A percentile compares a stretch with the other conserved stretches of the same genome.
phyloP scores from a whole-genome alignment of 805 yeast genomes.

The Yamadazyma phyllophila region DNA sequence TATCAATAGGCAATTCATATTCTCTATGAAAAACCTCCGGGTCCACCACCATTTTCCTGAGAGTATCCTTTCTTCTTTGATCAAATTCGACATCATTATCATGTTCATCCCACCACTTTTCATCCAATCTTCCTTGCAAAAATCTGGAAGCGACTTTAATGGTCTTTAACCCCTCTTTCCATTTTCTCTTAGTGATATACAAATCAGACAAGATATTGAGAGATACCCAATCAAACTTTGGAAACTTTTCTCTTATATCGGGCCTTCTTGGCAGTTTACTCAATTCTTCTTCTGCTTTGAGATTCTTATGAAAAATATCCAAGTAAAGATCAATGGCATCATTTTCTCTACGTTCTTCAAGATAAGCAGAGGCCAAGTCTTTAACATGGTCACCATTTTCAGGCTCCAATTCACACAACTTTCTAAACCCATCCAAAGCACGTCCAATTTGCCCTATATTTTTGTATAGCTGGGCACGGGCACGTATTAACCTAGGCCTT shows the following conservation, averaged over 20 bases:
- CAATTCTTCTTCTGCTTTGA: conserved; percentile 23
- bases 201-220: conserved; percentile 81
- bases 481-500: background rate
- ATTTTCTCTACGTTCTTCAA: conserved; percentile 56
- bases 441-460: conserved; percentile 65
- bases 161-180: conserved; percentile 58
- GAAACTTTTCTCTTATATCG: conserved; percentile 21
- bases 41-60: conserved; percentile 34
- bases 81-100: conserved; percentile 83
- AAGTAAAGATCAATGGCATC: conserved; percentile 76
- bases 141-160: conserved; percentile 77
- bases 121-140: conserved; percentile 68
- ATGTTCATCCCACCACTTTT: conserved; percentile 63
- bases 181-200: conserved; percentile 66
- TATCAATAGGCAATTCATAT: conserved; percentile 76
- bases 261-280: background rate
- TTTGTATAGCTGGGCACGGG: conserved; percentile 62
- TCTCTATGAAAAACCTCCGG: conserved; percentile 12
- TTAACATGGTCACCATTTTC: conserved; percentile 56
- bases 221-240: conserved; percentile 83
- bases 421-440: conserved; percentile 72
- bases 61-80: conserved; percentile 45
- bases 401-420: conserved; percentile 54
- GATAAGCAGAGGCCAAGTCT: conserved; percentile 53
- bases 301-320: conserved; percentile 60